Conservation (phyloP, 1,139 yeast species). For the Saccharomyces hybrid region DNA sequence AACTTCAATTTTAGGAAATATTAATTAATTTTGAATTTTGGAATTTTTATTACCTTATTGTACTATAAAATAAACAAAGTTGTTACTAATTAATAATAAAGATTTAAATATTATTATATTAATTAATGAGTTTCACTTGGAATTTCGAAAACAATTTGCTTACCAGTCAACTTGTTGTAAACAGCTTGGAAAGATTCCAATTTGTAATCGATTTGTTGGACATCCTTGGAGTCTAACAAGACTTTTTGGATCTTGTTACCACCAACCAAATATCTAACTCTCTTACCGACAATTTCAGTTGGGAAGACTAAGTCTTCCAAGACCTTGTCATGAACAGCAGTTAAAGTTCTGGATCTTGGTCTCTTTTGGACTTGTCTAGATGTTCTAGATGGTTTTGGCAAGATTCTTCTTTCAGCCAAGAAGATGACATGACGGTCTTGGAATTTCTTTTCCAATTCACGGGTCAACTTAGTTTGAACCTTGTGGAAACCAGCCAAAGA, state of each 20-base stretch:
- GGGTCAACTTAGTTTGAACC: constrained; percentile 94
- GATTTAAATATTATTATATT: constrained; percentile 9
- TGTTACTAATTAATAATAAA: constrained; percentile 7
- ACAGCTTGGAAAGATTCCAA: constrained; percentile 99
- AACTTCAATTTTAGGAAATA: neutral
- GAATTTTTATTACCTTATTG: neutral
- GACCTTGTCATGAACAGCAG: constrained; percentile 97
- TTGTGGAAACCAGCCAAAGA: constrained; percentile 89
- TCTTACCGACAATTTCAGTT: constrained; percentile 97
- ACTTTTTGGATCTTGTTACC: constrained; percentile 98
- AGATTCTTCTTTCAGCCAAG: constrained; percentile 99
- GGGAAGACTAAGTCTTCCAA: constrained; percentile 99
- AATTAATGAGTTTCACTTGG: constrained; percentile 66
- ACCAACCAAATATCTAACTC: constrained; percentile 98
- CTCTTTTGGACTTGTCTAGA: constrained; percentile 95
- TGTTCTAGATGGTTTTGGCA: constrained; percentile 90
- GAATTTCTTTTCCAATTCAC: constrained; percentile 99
- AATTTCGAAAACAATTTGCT: constrained; percentile 98
- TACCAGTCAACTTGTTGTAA: constrained; percentile 97
- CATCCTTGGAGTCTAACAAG: constrained; percentile 96
- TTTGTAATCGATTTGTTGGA: constrained; percentile 96
- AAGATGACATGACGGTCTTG: constrained; percentile 99
- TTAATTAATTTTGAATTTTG: neutral
- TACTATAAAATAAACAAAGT: constrained; percentile 1
- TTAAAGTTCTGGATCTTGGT: constrained; percentile 99